phyloP scores from a whole-genome alignment of 2,329 filamentous ascomycete genomes.

The Clathrospora elynae region DNA sequence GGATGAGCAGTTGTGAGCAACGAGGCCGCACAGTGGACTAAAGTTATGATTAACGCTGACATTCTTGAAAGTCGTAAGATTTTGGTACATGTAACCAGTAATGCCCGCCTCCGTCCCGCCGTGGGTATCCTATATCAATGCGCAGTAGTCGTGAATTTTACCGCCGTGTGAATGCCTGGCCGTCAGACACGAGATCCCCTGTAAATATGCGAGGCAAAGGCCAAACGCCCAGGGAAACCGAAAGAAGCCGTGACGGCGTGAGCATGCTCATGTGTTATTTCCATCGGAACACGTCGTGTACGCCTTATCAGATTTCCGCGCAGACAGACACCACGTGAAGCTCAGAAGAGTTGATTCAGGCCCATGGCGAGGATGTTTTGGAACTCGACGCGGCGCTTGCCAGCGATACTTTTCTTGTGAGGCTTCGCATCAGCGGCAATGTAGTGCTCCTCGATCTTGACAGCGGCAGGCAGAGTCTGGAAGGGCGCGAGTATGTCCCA shows the following conservation, averaged over 20 bases:
- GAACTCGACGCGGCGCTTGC: conserved; percentile 39
- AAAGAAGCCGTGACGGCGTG: too few relatives aligned
- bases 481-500: conserved; percentile 33
- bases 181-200: background rate
- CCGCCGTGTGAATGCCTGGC: background rate
- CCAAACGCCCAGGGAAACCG: too few relatives aligned
- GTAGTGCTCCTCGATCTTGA: conserved; percentile 37
- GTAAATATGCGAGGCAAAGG: too few relatives aligned
- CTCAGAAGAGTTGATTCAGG: conserved; percentile 23
- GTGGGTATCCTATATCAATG: background rate
- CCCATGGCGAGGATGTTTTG: conserved; percentile 31
- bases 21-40: too few relatives aligned
- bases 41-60: too few relatives aligned
- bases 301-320: too few relatives aligned
- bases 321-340: too few relatives aligned
- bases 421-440: conserved; percentile 33
- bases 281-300: background rate
- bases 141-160: background rate
- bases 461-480: conserved; percentile 21
- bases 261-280: background rate
- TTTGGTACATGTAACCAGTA: too few relatives aligned
- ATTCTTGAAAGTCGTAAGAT: too few relatives aligned
- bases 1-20: too few relatives aligned
- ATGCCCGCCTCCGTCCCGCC: too few relatives aligned
- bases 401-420: conserved; percentile 28